phyloP scores from a whole-genome alignment of 352 stramenopile genomes.

The Pythium coloratum region DNA sequence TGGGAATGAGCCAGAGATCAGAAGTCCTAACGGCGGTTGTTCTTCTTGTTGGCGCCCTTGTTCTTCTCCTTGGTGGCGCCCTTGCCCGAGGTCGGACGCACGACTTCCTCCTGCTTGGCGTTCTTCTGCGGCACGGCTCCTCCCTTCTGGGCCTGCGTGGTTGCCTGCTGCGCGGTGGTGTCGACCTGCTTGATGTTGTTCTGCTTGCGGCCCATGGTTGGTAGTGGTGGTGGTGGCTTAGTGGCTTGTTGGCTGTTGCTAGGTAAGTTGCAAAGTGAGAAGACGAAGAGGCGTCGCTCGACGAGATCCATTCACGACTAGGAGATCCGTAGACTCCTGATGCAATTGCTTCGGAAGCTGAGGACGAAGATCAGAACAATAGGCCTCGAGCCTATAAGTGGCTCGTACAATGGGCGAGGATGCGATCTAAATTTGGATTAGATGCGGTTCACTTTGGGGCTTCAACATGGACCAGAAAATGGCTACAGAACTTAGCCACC shows the following conservation, averaged over 20 bases:
- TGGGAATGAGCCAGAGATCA: too few relatives aligned
- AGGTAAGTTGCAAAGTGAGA: not conserved
- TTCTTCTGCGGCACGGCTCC: slow-evolving; percentile 18
- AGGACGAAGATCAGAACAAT: too few relatives aligned
- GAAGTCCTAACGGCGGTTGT: slow-evolving; percentile 22
- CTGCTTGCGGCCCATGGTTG: slow-evolving; percentile 24
- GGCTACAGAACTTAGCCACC: too few relatives aligned
- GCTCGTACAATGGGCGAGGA: too few relatives aligned
- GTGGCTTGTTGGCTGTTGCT: not conserved
- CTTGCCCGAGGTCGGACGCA: slow-evolving; percentile 20
- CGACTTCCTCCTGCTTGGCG: slow-evolving; percentile 20
- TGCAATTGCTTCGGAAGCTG: too few relatives aligned
- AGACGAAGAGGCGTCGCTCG: too few relatives aligned
- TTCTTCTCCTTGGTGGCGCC: slow-evolving; percentile 25
- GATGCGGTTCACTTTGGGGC: too few relatives aligned
- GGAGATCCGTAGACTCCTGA: too few relatives aligned
- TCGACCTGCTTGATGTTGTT: slow-evolving; percentile 19
- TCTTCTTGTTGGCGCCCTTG: slow-evolving; percentile 28
- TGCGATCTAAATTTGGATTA: too few relatives aligned
- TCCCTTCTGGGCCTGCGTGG: slow-evolving; percentile 21
- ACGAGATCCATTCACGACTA: too few relatives aligned
- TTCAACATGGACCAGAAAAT: too few relatives aligned
- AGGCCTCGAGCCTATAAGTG: too few relatives aligned
- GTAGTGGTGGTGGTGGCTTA: not conserved
- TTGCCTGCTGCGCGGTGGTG: not conserved